phyloP scores from a whole-genome alignment of 768 basidiomycete genomes.

The Piloderma croceum region DNA sequence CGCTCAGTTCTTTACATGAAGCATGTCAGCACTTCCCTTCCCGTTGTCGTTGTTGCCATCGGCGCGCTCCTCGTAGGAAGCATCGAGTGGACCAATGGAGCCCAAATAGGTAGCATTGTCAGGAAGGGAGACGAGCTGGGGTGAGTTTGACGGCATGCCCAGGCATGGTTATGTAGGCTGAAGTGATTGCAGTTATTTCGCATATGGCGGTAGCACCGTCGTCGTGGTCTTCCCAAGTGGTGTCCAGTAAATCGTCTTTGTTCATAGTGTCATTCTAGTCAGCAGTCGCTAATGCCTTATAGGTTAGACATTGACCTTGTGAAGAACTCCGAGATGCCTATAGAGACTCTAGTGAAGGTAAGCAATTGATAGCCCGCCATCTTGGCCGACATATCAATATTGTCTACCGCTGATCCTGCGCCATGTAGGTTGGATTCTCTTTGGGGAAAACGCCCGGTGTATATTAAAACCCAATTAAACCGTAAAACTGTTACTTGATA shows the following conservation, averaged over 20 bases:
- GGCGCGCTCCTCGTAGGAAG: slow-evolving; percentile 80
- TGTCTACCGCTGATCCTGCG: too few species aligned
- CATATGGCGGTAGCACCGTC: slow-evolving; percentile 76
- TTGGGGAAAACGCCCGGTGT: too few species aligned
- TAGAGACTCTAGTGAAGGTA: slow-evolving; percentile 70
- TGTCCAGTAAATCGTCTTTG: slow-evolving; percentile 30
- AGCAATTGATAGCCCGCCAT: too few species aligned
- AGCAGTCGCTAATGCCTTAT: not conserved
- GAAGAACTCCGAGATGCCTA: slow-evolving; percentile 42
- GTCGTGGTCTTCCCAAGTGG: slow-evolving; percentile 57
- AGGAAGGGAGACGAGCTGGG: slow-evolving; percentile 65
- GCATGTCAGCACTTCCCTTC: slow-evolving; percentile 38
- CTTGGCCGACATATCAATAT: too few species aligned
- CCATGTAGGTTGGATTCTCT: too few species aligned
- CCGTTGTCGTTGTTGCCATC: slow-evolving; percentile 66
- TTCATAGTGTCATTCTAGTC: not conserved
- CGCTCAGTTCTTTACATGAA: slow-evolving; percentile 52
- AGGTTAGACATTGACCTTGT: slow-evolving; percentile 62
- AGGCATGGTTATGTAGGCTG: not conserved
- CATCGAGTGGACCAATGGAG: slow-evolving; percentile 65
- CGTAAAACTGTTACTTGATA: too few species aligned
- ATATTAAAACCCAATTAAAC: too few species aligned
- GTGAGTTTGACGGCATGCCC: slow-evolving; percentile 19
- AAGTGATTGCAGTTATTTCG: slow-evolving; percentile 39
- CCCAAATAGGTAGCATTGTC: slow-evolving; percentile 42